Percentiles rank a stretch among this genome's conserved stretches.
These are phyloP conservation scores for Pseudonectria buxi DNA, from an alignment of 2,329 filamentous ascomycete genomes.

Conservation along the genomic window DNA sequence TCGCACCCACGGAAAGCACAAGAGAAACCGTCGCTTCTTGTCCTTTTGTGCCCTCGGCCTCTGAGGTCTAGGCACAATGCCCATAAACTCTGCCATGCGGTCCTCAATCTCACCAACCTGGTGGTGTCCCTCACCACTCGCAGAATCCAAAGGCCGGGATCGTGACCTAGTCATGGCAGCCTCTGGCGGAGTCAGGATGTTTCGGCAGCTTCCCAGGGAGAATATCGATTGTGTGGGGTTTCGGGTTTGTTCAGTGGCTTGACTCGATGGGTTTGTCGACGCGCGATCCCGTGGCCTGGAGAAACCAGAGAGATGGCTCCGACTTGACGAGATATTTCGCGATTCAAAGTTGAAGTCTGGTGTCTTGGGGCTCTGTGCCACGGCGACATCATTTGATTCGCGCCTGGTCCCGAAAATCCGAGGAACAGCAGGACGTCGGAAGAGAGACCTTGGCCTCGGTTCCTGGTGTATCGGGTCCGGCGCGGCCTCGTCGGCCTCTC, in stretches of 20 bases:
- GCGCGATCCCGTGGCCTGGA: constrained; percentile 1
- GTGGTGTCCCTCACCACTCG: too few relatives aligned
- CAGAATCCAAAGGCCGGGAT: too few relatives aligned
- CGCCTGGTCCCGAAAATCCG: constrained; percentile 13
- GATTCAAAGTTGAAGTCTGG: constrained; percentile 30
- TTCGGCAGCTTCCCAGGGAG: too few relatives aligned
- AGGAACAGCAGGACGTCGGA: constrained; percentile 9
- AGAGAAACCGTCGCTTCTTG: constrained; percentile 39
- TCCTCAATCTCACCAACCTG: too few relatives aligned
- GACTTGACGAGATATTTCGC: constrained; percentile 5
- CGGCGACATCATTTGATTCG: constrained; percentile 15
- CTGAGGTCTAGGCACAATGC: neutral
- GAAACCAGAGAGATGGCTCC: constrained; percentile 8
- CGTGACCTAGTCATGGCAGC: too few relatives aligned
- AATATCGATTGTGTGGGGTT: too few relatives aligned
- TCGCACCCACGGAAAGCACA: constrained; percentile 50
- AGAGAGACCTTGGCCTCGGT: neutral
- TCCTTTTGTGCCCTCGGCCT: constrained; percentile 6
- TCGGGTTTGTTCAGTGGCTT: too few relatives aligned
- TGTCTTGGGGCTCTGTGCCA: constrained; percentile 40
- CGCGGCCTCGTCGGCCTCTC: constrained; percentile 6
- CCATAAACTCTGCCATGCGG: too few relatives aligned
- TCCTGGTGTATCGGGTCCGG: constrained; percentile 4
- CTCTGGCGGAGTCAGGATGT: too few relatives aligned
- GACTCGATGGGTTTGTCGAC: constrained; percentile 13